Evolutionary conservation across 345 rosid species (phyloP).

Genomic region (Citrus australasica): DNA sequence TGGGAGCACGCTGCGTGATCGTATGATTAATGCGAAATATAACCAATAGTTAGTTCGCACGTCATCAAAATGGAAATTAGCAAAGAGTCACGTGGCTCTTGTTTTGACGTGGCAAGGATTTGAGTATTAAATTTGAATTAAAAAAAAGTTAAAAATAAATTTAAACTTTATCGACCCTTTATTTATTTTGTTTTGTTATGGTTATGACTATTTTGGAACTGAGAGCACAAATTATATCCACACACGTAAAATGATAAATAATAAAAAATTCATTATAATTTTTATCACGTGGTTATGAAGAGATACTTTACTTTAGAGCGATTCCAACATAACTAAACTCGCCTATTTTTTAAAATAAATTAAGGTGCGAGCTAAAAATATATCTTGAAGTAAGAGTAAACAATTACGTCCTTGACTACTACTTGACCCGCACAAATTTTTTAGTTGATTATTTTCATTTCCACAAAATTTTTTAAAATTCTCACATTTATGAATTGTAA

Average conservation of each 20-base stretch:
- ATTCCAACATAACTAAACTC: rapidly evolving
- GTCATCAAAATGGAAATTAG: background rate
- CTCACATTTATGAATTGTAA: too few species aligned
- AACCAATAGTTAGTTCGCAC: background rate
- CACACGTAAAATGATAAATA: too few species aligned
- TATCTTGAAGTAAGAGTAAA: background rate
- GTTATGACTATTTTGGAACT: rapidly evolving
- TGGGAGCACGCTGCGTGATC: background rate
- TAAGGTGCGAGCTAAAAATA: background rate
- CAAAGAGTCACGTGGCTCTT: background rate
- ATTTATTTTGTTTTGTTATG: too few species aligned
- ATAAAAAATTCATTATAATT: too few species aligned
- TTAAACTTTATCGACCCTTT: too few species aligned
- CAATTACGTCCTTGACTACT: background rate
- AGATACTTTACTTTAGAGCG: rapidly evolving
- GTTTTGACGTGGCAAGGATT: background rate
- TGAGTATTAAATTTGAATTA: background rate
- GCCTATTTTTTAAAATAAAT: too few species aligned
- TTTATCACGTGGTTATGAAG: too few species aligned
- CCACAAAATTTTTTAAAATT: too few species aligned
- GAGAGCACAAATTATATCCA: rapidly evolving
- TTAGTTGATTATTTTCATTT: too few species aligned
- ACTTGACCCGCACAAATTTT: too few species aligned
- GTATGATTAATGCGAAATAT: too few species aligned
- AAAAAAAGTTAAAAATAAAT: too few species aligned